Conservation (phyloP, 108 stramenopile species). For the Cyclotella sp. region DNA sequence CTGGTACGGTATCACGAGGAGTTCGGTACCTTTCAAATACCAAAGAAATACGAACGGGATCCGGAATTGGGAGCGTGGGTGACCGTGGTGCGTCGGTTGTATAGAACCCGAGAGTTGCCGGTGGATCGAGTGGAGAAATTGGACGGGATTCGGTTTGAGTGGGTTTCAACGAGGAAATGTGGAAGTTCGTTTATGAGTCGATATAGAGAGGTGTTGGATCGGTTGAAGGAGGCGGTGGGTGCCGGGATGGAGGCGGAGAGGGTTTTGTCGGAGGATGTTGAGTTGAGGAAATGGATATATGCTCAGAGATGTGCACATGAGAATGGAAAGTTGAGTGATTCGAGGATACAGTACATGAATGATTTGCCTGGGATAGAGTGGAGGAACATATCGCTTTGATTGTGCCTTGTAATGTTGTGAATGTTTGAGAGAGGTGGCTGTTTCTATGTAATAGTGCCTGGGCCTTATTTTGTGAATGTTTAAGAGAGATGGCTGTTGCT, state of each 20-base stretch:
- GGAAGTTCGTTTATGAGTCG: too few species aligned
- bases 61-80: slow-evolving; percentile 90
- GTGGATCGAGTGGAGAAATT: slow-evolving; percentile 60
- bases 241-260: too few species aligned
- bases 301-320: slow-evolving; percentile 63
- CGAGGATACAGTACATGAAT: slow-evolving; percentile 73
- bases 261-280: slow-evolving; percentile 29
- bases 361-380: slow-evolving; percentile 50
- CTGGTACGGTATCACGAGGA: slow-evolving; percentile 62
- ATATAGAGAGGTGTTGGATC: slow-evolving; percentile 49
- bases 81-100: slow-evolving; percentile 74
- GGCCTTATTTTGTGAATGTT: too few species aligned
- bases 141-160: slow-evolving; percentile 69
- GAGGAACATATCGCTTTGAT: slow-evolving; percentile 21
- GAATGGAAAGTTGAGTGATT: slow-evolving; percentile 68
- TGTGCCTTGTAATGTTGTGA: too few species aligned
- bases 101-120: slow-evolving; percentile 47
- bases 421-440: too few species aligned
- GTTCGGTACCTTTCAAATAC: slow-evolving; percentile 69
- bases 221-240: slow-evolving; percentile 33
- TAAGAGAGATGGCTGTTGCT: too few species aligned
- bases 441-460: too few species aligned
- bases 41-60: slow-evolving; percentile 81
- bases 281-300: slow-evolving; percentile 57
- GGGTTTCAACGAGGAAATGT: slow-evolving; percentile 74